Evolutionary conservation across 2,329 filamentous ascomycete genomes (phyloP).

Genomic region (Ceratocystis smalleyi): DNA sequence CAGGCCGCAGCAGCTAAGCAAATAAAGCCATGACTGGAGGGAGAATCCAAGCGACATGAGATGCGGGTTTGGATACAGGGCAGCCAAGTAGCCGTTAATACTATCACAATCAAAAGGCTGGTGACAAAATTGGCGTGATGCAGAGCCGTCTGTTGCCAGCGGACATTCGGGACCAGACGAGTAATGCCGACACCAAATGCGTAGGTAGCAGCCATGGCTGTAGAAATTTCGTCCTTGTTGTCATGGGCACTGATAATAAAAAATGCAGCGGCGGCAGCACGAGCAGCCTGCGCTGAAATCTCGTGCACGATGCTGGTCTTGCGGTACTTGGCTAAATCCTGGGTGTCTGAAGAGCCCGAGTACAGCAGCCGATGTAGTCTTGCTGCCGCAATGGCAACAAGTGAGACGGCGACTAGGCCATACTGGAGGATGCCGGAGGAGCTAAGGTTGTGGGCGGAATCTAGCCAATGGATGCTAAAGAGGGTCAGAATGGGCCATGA

Average conservation of each 20-base stretch:
- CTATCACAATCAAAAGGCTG: slow-evolving; percentile 25
- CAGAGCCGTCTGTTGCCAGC: slow-evolving; percentile 22
- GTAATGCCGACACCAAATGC: slow-evolving; percentile 29
- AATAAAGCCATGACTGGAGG: slow-evolving; percentile 18
- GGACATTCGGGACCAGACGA: slow-evolving; percentile 31
- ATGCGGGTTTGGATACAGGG: slow-evolving; percentile 29
- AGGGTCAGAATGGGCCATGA: not conserved
- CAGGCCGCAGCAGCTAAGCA: slow-evolving; percentile 25
- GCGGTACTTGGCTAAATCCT: slow-evolving; percentile 10
- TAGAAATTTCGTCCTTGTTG: slow-evolving; percentile 25
- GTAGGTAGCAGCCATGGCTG: slow-evolving; percentile 27
- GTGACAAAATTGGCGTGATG: slow-evolving; percentile 35
- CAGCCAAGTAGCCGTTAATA: slow-evolving; percentile 27
- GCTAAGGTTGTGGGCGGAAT: not conserved
- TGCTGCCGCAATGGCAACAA: not conserved
- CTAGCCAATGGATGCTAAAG: slow-evolving; percentile 14
- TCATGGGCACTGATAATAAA: slow-evolving; percentile 25
- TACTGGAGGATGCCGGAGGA: slow-evolving; percentile 10
- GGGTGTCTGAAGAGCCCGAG: not conserved
- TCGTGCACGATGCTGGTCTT: slow-evolving; percentile 24
- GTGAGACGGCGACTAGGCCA: slow-evolving; percentile 6
- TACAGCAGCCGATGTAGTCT: not conserved
- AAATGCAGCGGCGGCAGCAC: slow-evolving; percentile 28
- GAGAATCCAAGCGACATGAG: slow-evolving; percentile 20
- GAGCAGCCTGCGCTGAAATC: slow-evolving; percentile 28